Percentiles rank a stretch among this genome's conserved stretches.
phyloP scores from a whole-genome alignment of 1,284 basidiomycete genomes.

The Golubevia pallescens region DNA sequence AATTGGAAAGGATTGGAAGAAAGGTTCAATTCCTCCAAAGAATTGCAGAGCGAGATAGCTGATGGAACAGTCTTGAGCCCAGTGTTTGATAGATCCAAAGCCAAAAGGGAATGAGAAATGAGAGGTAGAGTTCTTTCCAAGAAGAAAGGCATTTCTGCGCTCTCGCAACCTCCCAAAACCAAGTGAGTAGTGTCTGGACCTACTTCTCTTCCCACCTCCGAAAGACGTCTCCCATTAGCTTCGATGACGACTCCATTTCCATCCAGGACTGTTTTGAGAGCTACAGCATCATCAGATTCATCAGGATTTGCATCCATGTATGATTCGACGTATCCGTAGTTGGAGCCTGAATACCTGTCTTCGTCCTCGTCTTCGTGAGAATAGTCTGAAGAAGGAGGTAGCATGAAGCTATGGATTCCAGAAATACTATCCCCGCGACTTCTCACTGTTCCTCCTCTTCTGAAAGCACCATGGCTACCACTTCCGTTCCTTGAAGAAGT shows the following conservation, averaged over 20 bases:
- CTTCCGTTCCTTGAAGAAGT: background rate
- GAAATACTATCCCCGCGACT: background rate
- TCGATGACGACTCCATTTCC: conserved; percentile 32
- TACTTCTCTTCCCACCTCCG: conserved; percentile 24
- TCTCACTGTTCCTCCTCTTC: conserved; percentile 1
- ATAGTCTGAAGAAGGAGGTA: conserved; percentile 30
- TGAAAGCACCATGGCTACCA: background rate
- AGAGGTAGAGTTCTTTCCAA: conserved; percentile 27
- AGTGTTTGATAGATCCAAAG: conserved; percentile 40
- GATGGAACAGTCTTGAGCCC: conserved; percentile 26
- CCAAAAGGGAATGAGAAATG: conserved; percentile 24
- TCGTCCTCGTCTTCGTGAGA: background rate
- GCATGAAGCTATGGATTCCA: conserved; percentile 30
- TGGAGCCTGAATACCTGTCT: background rate
- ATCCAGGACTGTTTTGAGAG: conserved; percentile 24
- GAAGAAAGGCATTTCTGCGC: conserved; percentile 12
- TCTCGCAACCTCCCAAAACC: conserved; percentile 20
- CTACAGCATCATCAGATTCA: background rate
- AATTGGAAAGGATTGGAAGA: conserved; percentile 31
- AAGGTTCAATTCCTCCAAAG: conserved; percentile 54
- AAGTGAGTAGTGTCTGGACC: conserved; percentile 33
- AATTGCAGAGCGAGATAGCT: conserved; percentile 25
- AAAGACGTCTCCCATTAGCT: conserved; percentile 17
- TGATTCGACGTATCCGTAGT: background rate
- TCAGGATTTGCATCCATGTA: background rate